Percentiles rank a stretch among this genome's conserved stretches.
Evolutionary conservation across 2,329 filamentous ascomycete species (phyloP).

Genomic region (Acrodontium crateriforme): DNA sequence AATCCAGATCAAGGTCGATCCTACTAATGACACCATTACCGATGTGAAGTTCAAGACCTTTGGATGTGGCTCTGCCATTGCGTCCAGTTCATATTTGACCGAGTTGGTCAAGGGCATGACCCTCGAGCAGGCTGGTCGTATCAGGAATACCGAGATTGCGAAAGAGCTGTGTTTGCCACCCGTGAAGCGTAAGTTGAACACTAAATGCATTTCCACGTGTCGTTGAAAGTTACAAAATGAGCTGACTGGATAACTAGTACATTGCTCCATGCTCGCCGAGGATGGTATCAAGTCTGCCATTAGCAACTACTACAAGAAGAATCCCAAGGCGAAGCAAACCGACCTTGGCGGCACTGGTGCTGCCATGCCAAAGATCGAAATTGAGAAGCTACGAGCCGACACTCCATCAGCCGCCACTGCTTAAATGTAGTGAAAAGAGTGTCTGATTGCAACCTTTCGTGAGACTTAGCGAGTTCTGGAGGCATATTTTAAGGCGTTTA

Average conservation of each 20-base stretch:
- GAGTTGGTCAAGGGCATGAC: constrained; percentile 94
- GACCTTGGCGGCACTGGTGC: constrained; percentile 63
- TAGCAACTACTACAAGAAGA: constrained; percentile 82
- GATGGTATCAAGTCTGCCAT: constrained; percentile 89
- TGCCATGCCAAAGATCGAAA: constrained; percentile 51
- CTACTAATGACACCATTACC: constrained; percentile 71
- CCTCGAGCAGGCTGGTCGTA: constrained; percentile 78
- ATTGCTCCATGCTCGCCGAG: constrained; percentile 86
- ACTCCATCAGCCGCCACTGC: no score
- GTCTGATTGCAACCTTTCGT: no score
- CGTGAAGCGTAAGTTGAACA: constrained; percentile 57
- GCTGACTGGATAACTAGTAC: constrained; percentile 39
- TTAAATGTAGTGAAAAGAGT: no score
- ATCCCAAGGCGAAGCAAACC: constrained; percentile 60
- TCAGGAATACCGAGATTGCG: constrained; percentile 96
- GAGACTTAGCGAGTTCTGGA: no score
- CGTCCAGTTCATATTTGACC: constrained; percentile 85
- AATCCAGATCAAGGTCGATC: constrained; percentile 84
- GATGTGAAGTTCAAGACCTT: constrained; percentile 99
- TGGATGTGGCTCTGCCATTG: constrained; percentile 87
- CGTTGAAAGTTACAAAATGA: neutral
- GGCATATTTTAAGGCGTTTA: no score
- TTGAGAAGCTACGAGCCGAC: constrained; percentile 37
- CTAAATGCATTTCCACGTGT: neutral
- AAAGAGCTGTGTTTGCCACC: constrained; percentile 85